Evolutionary conservation across 768 basidiomycete species (phyloP).

Genomic region (Termitomyces sp.): DNA sequence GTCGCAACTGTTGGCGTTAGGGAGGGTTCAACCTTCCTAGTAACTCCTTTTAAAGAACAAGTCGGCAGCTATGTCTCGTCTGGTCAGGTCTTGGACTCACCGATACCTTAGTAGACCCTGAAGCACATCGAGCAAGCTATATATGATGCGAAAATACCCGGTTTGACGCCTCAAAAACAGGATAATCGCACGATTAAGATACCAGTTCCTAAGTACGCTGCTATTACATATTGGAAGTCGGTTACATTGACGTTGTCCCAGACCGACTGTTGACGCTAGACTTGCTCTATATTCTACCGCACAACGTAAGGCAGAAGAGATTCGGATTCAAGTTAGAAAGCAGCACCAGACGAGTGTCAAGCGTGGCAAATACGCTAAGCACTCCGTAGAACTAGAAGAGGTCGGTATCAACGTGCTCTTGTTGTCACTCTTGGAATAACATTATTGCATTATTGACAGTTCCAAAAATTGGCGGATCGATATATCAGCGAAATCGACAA

Average conservation of each 20-base stretch:
- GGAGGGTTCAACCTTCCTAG: slow-evolving; percentile 66
- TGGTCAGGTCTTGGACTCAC: slow-evolving; percentile 11
- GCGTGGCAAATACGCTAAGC: slow-evolving; percentile 63
- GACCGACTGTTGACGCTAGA: slow-evolving; percentile 74
- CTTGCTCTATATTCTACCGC: slow-evolving; percentile 48
- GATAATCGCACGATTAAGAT: slow-evolving; percentile 73
- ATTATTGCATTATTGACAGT: slow-evolving; percentile 33
- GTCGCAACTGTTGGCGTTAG: slow-evolving; percentile 77
- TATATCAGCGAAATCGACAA: slow-evolving; percentile 63
- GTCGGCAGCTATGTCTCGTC: slow-evolving; percentile 36
- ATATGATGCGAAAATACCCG: slow-evolving; percentile 70
- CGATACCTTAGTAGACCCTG: slow-evolving; percentile 49
- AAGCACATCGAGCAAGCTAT: slow-evolving; percentile 73
- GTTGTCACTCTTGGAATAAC: neutral
- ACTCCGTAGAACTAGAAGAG: slow-evolving; percentile 64
- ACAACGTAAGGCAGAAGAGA: slow-evolving; percentile 65
- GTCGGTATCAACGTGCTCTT: slow-evolving; percentile 30
- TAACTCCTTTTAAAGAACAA: slow-evolving; percentile 75
- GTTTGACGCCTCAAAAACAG: slow-evolving; percentile 63
- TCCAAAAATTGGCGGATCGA: slow-evolving; percentile 66
- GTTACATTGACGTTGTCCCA: slow-evolving; percentile 19
- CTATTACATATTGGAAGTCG: neutral
- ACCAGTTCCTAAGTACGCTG: slow-evolving; percentile 68
- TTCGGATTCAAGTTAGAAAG: slow-evolving; percentile 69
- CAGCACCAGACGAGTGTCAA: slow-evolving; percentile 63